phyloP scores from a whole-genome alignment of 495 filamentous ascomycete genomes.

The Penicillium angulare region DNA sequence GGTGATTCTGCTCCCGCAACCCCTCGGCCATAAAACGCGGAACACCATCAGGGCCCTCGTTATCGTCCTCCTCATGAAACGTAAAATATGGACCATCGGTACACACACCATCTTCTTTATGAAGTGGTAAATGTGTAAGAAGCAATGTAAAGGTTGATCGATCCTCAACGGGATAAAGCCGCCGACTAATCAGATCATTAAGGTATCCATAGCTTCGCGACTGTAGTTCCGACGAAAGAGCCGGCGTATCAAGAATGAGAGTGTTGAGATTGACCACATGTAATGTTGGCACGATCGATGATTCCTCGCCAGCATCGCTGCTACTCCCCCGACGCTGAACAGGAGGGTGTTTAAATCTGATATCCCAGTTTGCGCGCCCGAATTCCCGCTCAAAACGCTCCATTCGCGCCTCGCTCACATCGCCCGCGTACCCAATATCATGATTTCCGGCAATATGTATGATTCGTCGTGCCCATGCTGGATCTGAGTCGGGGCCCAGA shows the following conservation, averaged over 20 bases:
- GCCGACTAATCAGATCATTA: conserved; percentile 62
- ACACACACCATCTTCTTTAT: conserved; percentile 81
- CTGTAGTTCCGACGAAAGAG: conserved; percentile 61
- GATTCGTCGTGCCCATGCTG: conserved; percentile 67
- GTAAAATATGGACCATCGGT: conserved; percentile 78
- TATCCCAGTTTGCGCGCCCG: conserved; percentile 84
- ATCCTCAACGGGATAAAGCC: conserved; percentile 64
- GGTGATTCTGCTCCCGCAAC: conserved; percentile 88
- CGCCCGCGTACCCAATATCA: conserved; percentile 93
- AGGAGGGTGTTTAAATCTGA: conserved; percentile 58
- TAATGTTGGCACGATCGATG: conserved; percentile 46
- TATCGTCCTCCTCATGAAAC: conserved; percentile 57
- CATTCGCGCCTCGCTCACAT: conserved; percentile 69
- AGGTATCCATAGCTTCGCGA: conserved; percentile 73
- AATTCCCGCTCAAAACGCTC: conserved; percentile 79
- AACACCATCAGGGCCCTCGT: conserved; percentile 23
- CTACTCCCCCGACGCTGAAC: conserved; percentile 28
- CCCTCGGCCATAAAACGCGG: conserved; percentile 54
- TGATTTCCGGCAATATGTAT: conserved; percentile 94
- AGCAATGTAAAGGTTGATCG: conserved; percentile 71
- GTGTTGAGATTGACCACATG: conserved; percentile 85
- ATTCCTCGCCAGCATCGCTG: conserved; percentile 11
- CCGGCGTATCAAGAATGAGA: conserved; percentile 87
- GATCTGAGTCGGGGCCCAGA: conserved; percentile 50
- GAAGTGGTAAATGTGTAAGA: conserved; percentile 87